phyloP scores from a whole-genome alignment of 768 basidiomycete genomes.

The Pleurotus tuoliensis region DNA sequence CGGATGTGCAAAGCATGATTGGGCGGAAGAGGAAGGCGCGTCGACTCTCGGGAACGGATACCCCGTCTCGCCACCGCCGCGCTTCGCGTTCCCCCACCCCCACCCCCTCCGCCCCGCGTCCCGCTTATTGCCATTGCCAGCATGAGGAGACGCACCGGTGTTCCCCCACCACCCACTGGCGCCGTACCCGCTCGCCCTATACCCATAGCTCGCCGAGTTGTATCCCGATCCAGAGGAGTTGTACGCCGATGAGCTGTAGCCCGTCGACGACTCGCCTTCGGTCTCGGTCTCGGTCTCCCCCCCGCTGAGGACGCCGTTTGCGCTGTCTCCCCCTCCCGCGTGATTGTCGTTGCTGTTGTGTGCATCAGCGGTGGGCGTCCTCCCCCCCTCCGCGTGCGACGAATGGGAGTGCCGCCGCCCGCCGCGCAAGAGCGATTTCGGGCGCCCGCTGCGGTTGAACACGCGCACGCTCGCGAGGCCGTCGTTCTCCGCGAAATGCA shows the following conservation, averaged over 20 bases:
- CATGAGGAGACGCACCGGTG: no score
- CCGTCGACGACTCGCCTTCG: slow-evolving; percentile 26
- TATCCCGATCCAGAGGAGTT: no score
- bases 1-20: no score
- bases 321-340: slow-evolving; percentile 21
- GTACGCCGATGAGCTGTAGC: background rate
- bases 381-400: no score
- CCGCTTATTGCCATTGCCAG: background rate
- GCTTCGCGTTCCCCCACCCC: background rate
- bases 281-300: slow-evolving; percentile 44
- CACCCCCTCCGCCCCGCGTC: background rate
- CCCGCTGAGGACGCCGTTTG: slow-evolving; percentile 30
- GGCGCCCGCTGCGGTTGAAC: slow-evolving; percentile 67
- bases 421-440: slow-evolving; percentile 43
- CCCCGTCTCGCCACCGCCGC: background rate
- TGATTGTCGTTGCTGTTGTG: slow-evolving; percentile 20
- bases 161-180: no score
- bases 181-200: no score
- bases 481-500: slow-evolving; percentile 80
- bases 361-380: no score
- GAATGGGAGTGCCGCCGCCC: no score
- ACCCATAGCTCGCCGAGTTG: no score
- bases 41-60: slow-evolving; percentile 15
- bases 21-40: no score
- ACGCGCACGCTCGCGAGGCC: slow-evolving; percentile 58